Base-by-base conservation (phyloP, 2,329 filamentous ascomycete genomes). In the Emydomyces testavorans region DNA sequence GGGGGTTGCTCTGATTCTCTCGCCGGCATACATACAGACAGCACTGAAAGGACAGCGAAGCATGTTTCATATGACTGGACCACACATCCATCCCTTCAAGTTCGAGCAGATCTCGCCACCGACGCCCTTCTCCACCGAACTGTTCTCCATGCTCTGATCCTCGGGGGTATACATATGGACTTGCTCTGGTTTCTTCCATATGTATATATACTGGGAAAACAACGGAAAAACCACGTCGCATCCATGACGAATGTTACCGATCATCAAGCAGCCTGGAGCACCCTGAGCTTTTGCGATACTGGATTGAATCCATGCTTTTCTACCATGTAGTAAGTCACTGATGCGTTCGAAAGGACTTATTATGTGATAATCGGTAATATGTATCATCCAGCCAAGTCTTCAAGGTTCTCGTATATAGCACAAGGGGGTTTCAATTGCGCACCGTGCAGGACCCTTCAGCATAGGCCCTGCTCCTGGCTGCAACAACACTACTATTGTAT, bases 11-110 rank as follows among this genome's bases (percentile, higher is more conserved):
- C 20, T 20, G 11, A 16, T 21, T 11, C 26, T 42, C 39, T 42
- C 5, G 42, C 18, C 28, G 29, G 29, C 18, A 15, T 20, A 16
- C 29, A 34, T 16, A 21, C 31, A 18, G n/a, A n/a, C n/a, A n/a
- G n/a, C n/a, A n/a, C 16, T 36, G 34, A 21, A 39, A 39, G 31
- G 44, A 39, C 44, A 47, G 44, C 35, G 10, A 40, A 35, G 44
- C 35, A 47, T 47, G 44, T 40, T 47, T 47, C 35, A 47, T 47
- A 39, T 47, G 38, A 24, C 36, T 37, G 35, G 35, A 34, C 44
- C 36, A 40, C 23, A 15, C 35, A 36, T 7, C 21, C 32, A n/a
- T n/a, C n/a, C n/a, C n/a, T n/a, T n/a, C n/a, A n/a, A n/a, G n/a
- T n/a, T n/a, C n/a, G 32, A 21, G 20, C 32, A 36, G 34, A 45